Percentiles rank a stretch among this genome's conserved stretches.
phyloP scores from a whole-genome alignment of 108 stramenopile genomes.

The Schizochytrium sp. region DNA sequence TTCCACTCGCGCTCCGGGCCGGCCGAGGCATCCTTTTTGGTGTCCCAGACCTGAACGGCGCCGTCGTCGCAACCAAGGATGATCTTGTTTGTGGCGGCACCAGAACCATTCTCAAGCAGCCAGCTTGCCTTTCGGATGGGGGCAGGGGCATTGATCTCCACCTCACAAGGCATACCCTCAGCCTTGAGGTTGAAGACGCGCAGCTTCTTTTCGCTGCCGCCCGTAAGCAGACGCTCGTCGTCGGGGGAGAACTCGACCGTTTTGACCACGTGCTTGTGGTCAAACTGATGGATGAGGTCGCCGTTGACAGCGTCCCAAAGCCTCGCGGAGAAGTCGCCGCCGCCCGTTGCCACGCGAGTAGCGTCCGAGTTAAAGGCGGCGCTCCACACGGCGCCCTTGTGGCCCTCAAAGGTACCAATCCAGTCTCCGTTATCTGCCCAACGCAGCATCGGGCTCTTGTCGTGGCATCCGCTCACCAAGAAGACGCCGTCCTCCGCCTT shows the following conservation, averaged over 20 bases:
- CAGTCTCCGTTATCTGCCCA: slow-evolving; percentile 90
- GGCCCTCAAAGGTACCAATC: slow-evolving; percentile 95
- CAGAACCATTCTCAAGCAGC: neutral
- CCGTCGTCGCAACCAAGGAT: neutral
- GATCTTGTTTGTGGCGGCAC: neutral
- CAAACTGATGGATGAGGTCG: slow-evolving; percentile 42
- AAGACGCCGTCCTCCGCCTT: slow-evolving; percentile 47
- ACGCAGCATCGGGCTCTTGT: slow-evolving; percentile 86
- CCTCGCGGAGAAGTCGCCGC: slow-evolving; percentile 44
- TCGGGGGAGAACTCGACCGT: slow-evolving; percentile 77
- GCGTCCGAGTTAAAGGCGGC: slow-evolving; percentile 74
- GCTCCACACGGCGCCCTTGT: slow-evolving; percentile 99
- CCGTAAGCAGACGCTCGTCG: slow-evolving; percentile 68
- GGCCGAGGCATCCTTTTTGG: neutral
- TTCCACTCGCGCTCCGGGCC: neutral
- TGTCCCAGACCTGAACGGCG: neutral
- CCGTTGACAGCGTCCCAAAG: slow-evolving; percentile 55
- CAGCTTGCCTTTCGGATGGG: neutral
- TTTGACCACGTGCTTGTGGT: slow-evolving; percentile 93
- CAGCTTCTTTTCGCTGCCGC: slow-evolving; percentile 82
- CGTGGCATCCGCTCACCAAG: slow-evolving; percentile 37
- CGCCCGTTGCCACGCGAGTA: slow-evolving; percentile 80
- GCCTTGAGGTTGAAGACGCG: slow-evolving; percentile 66
- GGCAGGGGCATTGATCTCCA: neutral
- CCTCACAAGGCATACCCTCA: slow-evolving; percentile 1